Evolutionary conservation across 176 grass and related monocot species (phyloP).

Genomic region (Cenchrus fungigraminus): DNA sequence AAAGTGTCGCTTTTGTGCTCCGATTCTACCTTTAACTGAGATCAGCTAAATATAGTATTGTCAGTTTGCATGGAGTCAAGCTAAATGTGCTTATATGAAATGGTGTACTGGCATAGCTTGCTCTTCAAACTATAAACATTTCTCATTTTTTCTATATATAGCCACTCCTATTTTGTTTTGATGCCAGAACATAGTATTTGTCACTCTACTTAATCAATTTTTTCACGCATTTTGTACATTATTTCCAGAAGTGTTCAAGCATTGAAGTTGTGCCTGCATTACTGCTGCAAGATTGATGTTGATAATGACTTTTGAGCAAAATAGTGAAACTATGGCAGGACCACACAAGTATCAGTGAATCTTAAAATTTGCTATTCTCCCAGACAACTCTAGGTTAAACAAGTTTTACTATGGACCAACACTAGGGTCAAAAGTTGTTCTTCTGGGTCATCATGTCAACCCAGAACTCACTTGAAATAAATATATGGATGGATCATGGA

Average conservation of each 20-base stretch:
- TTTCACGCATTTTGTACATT: background rate
- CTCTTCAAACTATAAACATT: background rate
- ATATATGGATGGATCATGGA: background rate
- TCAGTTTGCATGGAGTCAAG: constrained; percentile 18
- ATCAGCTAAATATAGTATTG: constrained; percentile 26
- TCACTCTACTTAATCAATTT: background rate
- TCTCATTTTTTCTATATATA: background rate
- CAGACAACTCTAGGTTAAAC: background rate
- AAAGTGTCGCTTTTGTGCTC: background rate
- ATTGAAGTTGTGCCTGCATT: constrained; percentile 9
- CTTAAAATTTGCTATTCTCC: background rate
- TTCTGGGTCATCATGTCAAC: background rate
- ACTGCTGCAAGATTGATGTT: background rate
- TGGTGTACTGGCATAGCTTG: background rate
- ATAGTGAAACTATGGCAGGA: background rate
- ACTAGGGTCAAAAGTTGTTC: background rate
- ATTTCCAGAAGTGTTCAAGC: background rate
- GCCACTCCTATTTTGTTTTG: background rate
- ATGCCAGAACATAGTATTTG: background rate
- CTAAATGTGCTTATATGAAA: background rate
- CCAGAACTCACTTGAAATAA: background rate
- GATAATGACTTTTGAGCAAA: constrained; percentile 6
- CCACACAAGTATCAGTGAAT: background rate
- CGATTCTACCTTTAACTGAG: background rate
- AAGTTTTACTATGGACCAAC: background rate